Evolutionary conservation across 2,329 filamentous ascomycete species (phyloP).

Genomic region (Paraphaeosphaeria minitans): DNA sequence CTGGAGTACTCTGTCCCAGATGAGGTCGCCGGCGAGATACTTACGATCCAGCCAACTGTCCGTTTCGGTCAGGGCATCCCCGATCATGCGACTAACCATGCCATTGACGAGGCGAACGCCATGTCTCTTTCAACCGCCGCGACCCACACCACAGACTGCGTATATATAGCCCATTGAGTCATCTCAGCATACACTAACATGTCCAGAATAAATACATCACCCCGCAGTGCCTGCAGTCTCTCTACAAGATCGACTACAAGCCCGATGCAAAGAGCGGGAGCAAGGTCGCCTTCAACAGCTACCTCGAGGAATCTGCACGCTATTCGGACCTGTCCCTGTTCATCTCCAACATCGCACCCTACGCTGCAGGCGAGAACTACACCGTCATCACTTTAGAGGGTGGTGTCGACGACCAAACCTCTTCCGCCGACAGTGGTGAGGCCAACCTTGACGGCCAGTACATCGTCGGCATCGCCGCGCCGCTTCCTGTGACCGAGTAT

Average conservation of each 20-base stretch:
- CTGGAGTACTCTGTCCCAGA: slow-evolving; percentile 50
- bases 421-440: slow-evolving; percentile 49
- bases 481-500: slow-evolving; percentile 62
- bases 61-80: slow-evolving; percentile 51
- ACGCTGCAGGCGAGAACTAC: slow-evolving; percentile 51
- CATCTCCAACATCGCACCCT: slow-evolving; percentile 46
- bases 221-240: slow-evolving; percentile 55
- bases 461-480: slow-evolving; percentile 59
- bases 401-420: slow-evolving; percentile 30
- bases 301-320: slow-evolving; percentile 58
- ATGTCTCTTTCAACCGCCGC: slow-evolving; percentile 13
- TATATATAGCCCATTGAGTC: background rate
- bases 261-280: slow-evolving; percentile 53
- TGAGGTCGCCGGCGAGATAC: slow-evolving; percentile 48
- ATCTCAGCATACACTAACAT: background rate
- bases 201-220: slow-evolving; percentile 43
- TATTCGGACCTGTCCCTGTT: slow-evolving; percentile 53
- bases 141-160: slow-evolving; percentile 15
- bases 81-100: slow-evolving; percentile 16
- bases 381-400: slow-evolving; percentile 40
- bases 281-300: slow-evolving; percentile 57
- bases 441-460: slow-evolving; percentile 69
- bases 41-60: slow-evolving; percentile 59
- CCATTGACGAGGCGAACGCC: slow-evolving; percentile 3
- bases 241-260: slow-evolving; percentile 58